Evolutionary conservation across 805 yeast species (phyloP).

Genomic region (Saturnispora saitoi): DNA sequence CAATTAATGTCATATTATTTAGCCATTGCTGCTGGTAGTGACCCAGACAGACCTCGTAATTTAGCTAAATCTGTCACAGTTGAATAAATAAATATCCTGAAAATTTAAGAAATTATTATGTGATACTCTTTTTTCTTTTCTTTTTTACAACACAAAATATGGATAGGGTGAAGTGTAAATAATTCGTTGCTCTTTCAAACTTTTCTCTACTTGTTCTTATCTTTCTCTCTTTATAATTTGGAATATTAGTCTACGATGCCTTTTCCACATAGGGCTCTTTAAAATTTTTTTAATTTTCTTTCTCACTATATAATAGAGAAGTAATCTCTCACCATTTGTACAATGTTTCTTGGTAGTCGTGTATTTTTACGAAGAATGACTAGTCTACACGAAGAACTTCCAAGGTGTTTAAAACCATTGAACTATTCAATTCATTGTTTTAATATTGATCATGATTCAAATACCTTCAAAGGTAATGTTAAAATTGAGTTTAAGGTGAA

Average conservation of each 20-base stretch:
- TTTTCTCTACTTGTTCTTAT: too few relatives aligned
- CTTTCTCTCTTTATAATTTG: too few relatives aligned
- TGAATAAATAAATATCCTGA: constrained; percentile 39
- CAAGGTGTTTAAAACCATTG: constrained; percentile 51
- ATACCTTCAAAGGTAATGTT: constrained; percentile 41
- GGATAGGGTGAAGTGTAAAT: not conserved
- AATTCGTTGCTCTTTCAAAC: too few relatives aligned
- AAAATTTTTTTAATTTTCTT: not conserved
- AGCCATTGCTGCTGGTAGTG: constrained; percentile 89
- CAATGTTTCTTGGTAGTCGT: not conserved
- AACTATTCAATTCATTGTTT: constrained; percentile 59
- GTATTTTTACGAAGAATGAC: constrained; percentile 7
- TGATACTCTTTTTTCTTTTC: not conserved
- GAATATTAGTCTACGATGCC: too few relatives aligned
- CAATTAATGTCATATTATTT: constrained; percentile 96
- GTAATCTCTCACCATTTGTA: not conserved
- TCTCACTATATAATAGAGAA: not conserved
- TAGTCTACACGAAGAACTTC: constrained; percentile 41
- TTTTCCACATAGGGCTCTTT: too few relatives aligned
- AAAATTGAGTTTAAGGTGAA: constrained; percentile 38
- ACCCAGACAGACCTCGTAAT: constrained; percentile 98
- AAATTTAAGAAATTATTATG: not conserved
- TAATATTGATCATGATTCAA: constrained; percentile 47
- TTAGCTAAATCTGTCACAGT: constrained; percentile 98
- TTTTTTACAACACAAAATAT: not conserved